These are phyloP conservation scores for Tetracladium setigerum DNA, from an alignment of 495 filamentous ascomycete genomes.

Conservation along the genomic window DNA sequence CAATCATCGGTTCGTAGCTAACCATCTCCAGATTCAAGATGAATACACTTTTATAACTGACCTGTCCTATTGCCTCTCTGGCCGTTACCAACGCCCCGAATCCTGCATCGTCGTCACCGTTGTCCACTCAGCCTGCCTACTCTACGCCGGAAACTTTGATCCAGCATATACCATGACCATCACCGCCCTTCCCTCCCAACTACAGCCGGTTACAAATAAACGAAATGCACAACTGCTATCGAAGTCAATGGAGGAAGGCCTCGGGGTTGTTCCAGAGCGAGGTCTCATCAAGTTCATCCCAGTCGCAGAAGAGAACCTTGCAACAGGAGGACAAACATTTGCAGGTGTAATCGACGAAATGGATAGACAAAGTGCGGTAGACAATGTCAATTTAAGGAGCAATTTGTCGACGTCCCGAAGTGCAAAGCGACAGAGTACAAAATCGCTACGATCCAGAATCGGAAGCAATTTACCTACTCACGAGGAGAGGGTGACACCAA, in stretches of 20 bases:
- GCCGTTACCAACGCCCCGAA: slow-evolving; percentile 64
- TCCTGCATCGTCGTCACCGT: slow-evolving; percentile 65
- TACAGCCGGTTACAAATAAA: slow-evolving; percentile 73
- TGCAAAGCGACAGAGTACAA: slow-evolving; percentile 28
- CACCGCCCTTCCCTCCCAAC: slow-evolving; percentile 55
- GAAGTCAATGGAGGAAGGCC: slow-evolving; percentile 54
- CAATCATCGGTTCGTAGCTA: neutral
- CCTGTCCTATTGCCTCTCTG: slow-evolving; percentile 60
- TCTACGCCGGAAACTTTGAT: slow-evolving; percentile 66
- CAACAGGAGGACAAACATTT: slow-evolving; percentile 60
- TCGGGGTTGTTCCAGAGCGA: slow-evolving; percentile 54
- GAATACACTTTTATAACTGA: slow-evolving; percentile 64
- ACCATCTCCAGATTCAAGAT: slow-evolving; percentile 47
- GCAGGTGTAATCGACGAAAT: slow-evolving; percentile 59
- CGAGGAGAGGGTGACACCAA: slow-evolving; percentile 12
- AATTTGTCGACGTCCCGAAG: slow-evolving; percentile 11
- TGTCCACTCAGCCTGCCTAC: slow-evolving; percentile 61
- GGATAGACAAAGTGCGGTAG: slow-evolving; percentile 33
- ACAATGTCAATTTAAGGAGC: slow-evolving; percentile 8
- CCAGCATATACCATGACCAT: slow-evolving; percentile 78
- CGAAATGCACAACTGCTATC: slow-evolving; percentile 73
- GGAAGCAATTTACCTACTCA: slow-evolving; percentile 6
- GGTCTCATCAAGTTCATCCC: slow-evolving; percentile 67
- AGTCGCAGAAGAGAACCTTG: slow-evolving; percentile 61
- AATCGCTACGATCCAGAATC: slow-evolving; percentile 12